Conservation (phyloP, 495 filamentous ascomycete species). For the Cudoniella acicularis region DNA sequence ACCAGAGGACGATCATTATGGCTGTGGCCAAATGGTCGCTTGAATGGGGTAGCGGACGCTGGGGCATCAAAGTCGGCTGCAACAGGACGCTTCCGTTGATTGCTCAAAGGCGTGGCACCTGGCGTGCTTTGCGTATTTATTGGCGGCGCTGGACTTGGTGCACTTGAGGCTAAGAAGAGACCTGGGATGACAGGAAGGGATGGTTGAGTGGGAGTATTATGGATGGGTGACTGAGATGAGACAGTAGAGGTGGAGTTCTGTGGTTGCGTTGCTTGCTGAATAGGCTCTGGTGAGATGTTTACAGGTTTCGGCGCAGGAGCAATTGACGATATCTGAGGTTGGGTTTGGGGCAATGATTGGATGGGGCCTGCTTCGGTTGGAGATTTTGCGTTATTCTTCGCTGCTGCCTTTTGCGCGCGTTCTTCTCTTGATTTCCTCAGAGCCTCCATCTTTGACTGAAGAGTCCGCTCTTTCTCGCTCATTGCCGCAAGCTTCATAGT, state of each 20-base stretch:
- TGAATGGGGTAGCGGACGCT: constrained; percentile 39
- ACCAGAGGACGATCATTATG: constrained; percentile 50
- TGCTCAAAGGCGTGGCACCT: not conserved
- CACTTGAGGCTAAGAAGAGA: constrained; percentile 21
- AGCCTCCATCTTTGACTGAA: constrained; percentile 33
- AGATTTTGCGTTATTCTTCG: constrained; percentile 9
- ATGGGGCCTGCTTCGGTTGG: not conserved
- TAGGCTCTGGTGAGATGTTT: not conserved
- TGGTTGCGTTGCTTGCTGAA: not conserved
- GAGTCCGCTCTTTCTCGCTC: constrained; percentile 24
- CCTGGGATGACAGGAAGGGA: constrained; percentile 23
- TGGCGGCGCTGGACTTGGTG: not conserved
- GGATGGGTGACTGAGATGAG: not conserved
- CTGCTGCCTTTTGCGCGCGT: constrained; percentile 23
- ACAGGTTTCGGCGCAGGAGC: not conserved
- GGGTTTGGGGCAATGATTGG: constrained; percentile 1
- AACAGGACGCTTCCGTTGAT: constrained; percentile 72
- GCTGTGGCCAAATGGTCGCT: constrained; percentile 58
- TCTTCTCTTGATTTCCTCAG: constrained; percentile 27
- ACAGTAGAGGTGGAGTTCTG: not conserved
- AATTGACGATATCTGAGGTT: not conserved
- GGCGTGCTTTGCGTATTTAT: not conserved
- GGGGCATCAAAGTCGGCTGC: constrained; percentile 76
- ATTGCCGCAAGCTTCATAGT: constrained; percentile 15
- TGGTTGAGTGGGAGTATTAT: constrained; percentile 3